phyloP scores from a whole-genome alignment of 345 rosid species.

The rapeseed (Brassica napus) region Da-Ae NC_063434.1:4338501-4339000 shows the following conservation, averaged over 20 bases:
- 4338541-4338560: constrained; percentile 1
- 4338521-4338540: not conserved
- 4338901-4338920: too few species aligned
- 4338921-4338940: too few species aligned
- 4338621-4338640: constrained; percentile 95
- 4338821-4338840: not conserved
- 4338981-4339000: too few species aligned
- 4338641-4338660: constrained; percentile 64
- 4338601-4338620: constrained; percentile 97
- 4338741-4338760: constrained; percentile 67
- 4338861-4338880: too few species aligned
- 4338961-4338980: too few species aligned
- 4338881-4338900: too few species aligned
- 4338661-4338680: not conserved
- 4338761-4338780: constrained; percentile 96
- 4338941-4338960: too few species aligned
- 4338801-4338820: not conserved
- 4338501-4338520: not conserved
- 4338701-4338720: constrained; percentile 31
- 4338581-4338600: constrained; percentile 61
- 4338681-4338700: not conserved
- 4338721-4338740: constrained; percentile 80
- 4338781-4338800: constrained; percentile 27
- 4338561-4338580: not conserved
- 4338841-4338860: not conserved